A percentile compares a stretch with the other conserved stretches of the same genome.
Evolutionary conservation across 352 stramenopile species (phyloP).

Genomic region (Globisporangium spiculum): DNA sequence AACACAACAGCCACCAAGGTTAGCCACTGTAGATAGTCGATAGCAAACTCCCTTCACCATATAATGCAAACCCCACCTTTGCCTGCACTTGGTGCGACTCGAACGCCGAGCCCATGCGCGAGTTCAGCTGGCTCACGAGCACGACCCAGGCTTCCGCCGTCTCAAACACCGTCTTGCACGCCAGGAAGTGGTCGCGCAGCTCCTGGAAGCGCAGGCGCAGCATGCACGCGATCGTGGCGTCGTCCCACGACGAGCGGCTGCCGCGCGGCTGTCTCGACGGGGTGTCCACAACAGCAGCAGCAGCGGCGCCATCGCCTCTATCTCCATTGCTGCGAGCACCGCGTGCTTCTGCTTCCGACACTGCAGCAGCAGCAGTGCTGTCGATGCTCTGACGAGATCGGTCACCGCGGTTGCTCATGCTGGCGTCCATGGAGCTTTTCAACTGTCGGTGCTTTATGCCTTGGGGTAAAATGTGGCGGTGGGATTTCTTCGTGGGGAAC

Average conservation of each 20-base stretch:
- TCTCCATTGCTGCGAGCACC: too few relatives aligned
- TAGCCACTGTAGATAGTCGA: too few relatives aligned
- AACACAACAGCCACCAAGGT: too few relatives aligned
- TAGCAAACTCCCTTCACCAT: too few relatives aligned
- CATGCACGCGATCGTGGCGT: constrained; percentile 2
- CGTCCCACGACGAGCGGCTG: not conserved
- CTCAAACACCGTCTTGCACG: not conserved
- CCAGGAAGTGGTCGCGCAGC: not conserved
- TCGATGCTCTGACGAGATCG: not conserved
- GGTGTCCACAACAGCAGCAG: not conserved
- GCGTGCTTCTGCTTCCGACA: not conserved
- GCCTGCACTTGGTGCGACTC: not conserved
- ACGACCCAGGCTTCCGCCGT: not conserved
- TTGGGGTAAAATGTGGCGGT: too few relatives aligned
- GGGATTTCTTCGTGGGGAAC: too few relatives aligned
- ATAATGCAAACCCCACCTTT: not conserved
- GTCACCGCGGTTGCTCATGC: not conserved
- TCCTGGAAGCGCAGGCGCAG: not conserved
- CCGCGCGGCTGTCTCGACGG: too few relatives aligned
- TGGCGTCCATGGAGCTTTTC: too few relatives aligned
- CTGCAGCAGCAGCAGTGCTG: not conserved
- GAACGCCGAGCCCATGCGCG: not conserved
- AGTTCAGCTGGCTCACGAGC: not conserved
- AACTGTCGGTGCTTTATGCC: too few relatives aligned
- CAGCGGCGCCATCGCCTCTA: too few relatives aligned